Percentiles rank a stretch among this genome's conserved stretches.
Evolutionary conservation across 805 yeast species (phyloP).

Genomic region (Debaryomyces prosopidis): DNA sequence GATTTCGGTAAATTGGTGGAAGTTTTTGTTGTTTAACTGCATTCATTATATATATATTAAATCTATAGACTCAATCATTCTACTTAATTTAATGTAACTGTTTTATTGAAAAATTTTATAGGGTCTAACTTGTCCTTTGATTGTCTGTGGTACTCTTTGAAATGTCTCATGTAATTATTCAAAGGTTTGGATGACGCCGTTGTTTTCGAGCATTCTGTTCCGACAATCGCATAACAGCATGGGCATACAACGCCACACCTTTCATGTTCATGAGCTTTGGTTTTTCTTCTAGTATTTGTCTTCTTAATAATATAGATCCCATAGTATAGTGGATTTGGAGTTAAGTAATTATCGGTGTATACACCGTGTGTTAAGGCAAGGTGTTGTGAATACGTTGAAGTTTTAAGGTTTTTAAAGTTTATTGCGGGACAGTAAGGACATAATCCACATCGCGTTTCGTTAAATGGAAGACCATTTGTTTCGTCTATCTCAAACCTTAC

Average conservation of each 20-base stretch:
- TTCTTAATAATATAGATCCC: conserved; percentile 21
- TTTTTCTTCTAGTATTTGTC: conserved; percentile 15
- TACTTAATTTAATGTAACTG: neutral
- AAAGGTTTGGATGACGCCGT: conserved; percentile 4
- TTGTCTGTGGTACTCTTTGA: conserved; percentile 6
- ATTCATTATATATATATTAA: neutral
- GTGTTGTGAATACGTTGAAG: conserved; percentile 34
- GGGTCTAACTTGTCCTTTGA: conserved; percentile 2
- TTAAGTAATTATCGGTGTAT: conserved; percentile 23
- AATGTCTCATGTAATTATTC: conserved; percentile 7
- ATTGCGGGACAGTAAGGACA: conserved; percentile 34
- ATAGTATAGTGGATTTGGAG: conserved; percentile 23
- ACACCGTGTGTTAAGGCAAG: conserved; percentile 34
- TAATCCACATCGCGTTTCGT: conserved; percentile 28
- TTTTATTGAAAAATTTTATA: conserved; percentile 2
- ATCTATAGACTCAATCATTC: neutral
- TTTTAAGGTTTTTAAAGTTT: conserved; percentile 28
- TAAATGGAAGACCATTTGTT: conserved; percentile 8
- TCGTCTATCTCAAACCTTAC: conserved; percentile 9
- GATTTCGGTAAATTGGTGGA: conserved; percentile 73
- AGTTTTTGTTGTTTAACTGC: conserved; percentile 52
- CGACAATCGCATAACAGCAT: conserved; percentile 7
- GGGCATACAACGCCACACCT: conserved; percentile 28
- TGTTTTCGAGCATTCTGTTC: conserved; percentile 7
- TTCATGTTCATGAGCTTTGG: conserved; percentile 17